A percentile compares a stretch with the other conserved stretches of the same genome.
Evolutionary conservation across 129 eudicot genomes (phyloP).

Genomic region (Silybum marianum): DNA sequence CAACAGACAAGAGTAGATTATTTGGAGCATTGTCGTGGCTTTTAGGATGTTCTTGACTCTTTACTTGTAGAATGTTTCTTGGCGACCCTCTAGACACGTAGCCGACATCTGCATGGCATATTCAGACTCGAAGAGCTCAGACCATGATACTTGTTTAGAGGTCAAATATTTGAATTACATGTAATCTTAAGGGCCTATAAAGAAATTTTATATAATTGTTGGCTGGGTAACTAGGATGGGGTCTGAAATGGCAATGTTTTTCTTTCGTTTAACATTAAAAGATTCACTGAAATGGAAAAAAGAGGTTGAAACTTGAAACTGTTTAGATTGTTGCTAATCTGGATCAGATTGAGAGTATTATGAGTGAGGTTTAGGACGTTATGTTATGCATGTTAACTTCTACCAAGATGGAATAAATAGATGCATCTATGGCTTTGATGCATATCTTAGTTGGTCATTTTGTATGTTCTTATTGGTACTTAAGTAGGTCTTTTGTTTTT

Average conservation of each 20-base stretch:
- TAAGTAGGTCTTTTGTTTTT: constrained; percentile 25
- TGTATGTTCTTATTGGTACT: not conserved
- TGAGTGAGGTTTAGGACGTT: not conserved
- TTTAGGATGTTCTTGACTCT: not conserved
- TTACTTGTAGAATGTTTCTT: not conserved
- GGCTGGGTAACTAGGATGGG: not conserved
- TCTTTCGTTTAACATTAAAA: not conserved
- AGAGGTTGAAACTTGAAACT: not conserved
- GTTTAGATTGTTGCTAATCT: not conserved
- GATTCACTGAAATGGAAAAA: not conserved
- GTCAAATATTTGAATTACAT: not conserved
- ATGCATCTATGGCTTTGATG: not conserved
- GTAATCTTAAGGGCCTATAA: not conserved
- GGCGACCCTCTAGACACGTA: not conserved
- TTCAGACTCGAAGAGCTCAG: not conserved
- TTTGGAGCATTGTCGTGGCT: not conserved
- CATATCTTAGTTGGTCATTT: not conserved
- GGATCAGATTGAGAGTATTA: not conserved
- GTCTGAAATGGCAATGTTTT: not conserved
- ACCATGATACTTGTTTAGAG: not conserved
- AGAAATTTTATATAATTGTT: not conserved
- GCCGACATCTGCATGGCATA: not conserved
- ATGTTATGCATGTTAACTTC: not conserved
- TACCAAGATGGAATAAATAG: not conserved
- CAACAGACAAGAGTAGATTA: not conserved